Evolutionary conservation across 2,329 filamentous ascomycete species (phyloP).

Genomic region (Microdochium bolleyi): DNA sequence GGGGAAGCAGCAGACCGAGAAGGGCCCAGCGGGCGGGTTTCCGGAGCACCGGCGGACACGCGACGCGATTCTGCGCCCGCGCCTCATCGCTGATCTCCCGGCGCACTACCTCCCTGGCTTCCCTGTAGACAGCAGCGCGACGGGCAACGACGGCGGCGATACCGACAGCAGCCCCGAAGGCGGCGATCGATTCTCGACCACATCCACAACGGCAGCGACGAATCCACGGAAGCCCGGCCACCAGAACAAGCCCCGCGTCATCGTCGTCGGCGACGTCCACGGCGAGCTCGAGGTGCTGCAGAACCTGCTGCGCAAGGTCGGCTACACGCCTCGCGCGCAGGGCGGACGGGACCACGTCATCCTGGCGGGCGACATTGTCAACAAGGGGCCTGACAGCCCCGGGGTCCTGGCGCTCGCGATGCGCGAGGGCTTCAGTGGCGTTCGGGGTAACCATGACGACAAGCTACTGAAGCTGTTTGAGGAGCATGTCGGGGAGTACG

Average conservation of each 20-base stretch:
- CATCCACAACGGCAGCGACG: too few species aligned
- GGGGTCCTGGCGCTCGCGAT: slow-evolving; percentile 73
- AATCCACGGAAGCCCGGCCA: neutral
- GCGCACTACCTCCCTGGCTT: neutral
- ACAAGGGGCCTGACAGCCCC: slow-evolving; percentile 76
- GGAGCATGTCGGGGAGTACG: slow-evolving; percentile 5
- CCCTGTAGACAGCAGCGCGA: too few species aligned
- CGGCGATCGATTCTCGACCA: too few species aligned
- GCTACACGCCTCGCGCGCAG: slow-evolving; percentile 43
- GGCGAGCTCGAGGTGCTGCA: slow-evolving; percentile 67
- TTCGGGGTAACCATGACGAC: slow-evolving; percentile 92
- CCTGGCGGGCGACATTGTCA: slow-evolving; percentile 70
- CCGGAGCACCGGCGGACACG: neutral
- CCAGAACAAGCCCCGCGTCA: slow-evolving; percentile 37
- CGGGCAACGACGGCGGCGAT: neutral
- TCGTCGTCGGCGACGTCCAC: slow-evolving; percentile 89
- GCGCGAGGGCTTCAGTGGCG: slow-evolving; percentile 65
- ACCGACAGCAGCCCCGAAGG: neutral
- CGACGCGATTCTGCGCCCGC: neutral
- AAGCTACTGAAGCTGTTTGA: slow-evolving; percentile 58
- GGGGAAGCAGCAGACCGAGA: neutral
- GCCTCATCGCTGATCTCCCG: neutral
- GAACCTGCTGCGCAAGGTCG: slow-evolving; percentile 57
- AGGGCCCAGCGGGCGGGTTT: neutral
- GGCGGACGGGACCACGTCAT: slow-evolving; percentile 63